Evolutionary conservation across 371 early-diverging fungal species (phyloP), one percentile per base, ranked within the genome.

Genomic region (Circinella umbellata): DNA sequence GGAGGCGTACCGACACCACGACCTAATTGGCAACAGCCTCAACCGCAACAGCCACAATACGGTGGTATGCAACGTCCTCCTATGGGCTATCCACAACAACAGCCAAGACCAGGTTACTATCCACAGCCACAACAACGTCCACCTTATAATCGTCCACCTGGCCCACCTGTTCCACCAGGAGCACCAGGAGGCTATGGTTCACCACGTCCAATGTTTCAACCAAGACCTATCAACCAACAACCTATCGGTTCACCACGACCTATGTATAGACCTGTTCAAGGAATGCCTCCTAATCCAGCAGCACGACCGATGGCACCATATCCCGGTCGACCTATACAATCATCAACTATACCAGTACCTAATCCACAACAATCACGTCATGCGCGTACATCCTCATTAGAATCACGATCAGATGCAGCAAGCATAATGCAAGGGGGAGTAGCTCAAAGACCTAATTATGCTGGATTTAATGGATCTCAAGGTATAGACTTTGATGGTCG

Each of bases 381-480:
- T 59, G 46, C 64, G 11, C 64, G 72, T 34, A 72, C 64, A 7
- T 47, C 72, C 0, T 72, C 72, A 3, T 35, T 72, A 9, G 72
- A 72, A 20, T 72, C 72, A 11, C 36, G 70, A 49, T 70, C 70
- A 4, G 70, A 70, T 15, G 70, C 70, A 14, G 57, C 38, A 18
- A 65, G 60, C 20, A 49, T 70, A 9, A 57, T 70, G 51, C 70
- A 70, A 36, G 27, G 55, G 27, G 42, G 70, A 47, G 20, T 35
- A 15, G 55, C 35, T 13, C 34, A 34, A 27, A 37, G 65, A n/a
- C 65, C 67, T 15, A 67, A 49, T 38, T 67, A 61, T 49, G 51
- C 51, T 51, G 61, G 39, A 14, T 48, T 49, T 11, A 67, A 67
- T 49, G 68, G 68, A 5, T n/a, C 49, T 13, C 65, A 48, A 47